A percentile compares a stretch with the other conserved stretches of the same genome.
Conservation (phyloP, 257 asterid genomes). For the Ballota nigra region DNA sequence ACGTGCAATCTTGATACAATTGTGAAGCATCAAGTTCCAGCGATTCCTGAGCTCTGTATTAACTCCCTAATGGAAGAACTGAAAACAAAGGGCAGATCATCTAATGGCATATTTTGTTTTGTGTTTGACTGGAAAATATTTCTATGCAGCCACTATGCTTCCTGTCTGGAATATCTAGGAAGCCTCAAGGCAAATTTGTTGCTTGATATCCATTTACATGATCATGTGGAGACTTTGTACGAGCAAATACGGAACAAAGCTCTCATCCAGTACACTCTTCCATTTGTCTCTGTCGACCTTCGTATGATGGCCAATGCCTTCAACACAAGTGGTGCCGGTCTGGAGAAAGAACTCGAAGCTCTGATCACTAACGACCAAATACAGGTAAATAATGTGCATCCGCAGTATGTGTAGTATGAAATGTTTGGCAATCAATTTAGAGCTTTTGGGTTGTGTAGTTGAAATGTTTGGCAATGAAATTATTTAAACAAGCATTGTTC, state of each 20-base stretch:
- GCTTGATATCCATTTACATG: conserved; percentile 93
- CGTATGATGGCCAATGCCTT: conserved; percentile 96
- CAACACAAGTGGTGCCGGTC: conserved; percentile 62
- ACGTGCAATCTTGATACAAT: neutral
- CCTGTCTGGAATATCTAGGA: conserved; percentile 88
- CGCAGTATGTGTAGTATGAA: neutral
- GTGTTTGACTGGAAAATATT: conserved; percentile 8
- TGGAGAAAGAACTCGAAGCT: conserved; percentile 93
- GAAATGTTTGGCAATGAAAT: neutral
- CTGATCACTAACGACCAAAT: conserved; percentile 84
- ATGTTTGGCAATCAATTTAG: neutral
- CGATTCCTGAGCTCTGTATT: neutral
- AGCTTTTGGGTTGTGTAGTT: neutral
- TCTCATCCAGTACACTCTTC: conserved; percentile 91
- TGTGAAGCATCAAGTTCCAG: neutral
- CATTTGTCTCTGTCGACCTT: conserved; percentile 90
- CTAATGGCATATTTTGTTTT: neutral
- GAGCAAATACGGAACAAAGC: conserved; percentile 95
- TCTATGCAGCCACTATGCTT: conserved; percentile 80
- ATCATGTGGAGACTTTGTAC: conserved; percentile 84
- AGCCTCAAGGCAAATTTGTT: conserved; percentile 78
- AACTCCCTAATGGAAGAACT: neutral
- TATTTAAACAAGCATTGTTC: neutral
- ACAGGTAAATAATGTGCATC: conserved; percentile 51
- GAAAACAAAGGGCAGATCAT: too few species aligned